Base-by-base conservation (phyloP, 2,329 filamentous ascomycete genomes). In the Pleoardoris graminearum region DNA sequence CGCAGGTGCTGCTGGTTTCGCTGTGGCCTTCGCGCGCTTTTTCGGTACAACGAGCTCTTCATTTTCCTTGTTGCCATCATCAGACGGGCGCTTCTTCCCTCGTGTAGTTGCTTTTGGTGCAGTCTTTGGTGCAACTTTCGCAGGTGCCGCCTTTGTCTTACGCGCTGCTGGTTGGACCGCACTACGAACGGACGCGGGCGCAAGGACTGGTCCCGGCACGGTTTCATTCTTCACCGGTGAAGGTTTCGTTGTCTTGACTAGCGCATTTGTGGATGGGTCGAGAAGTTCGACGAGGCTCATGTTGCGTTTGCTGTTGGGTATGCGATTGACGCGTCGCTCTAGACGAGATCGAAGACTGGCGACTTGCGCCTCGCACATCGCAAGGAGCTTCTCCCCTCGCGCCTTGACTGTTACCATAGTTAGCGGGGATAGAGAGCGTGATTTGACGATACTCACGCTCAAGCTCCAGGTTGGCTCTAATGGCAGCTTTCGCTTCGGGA, bases 291-390 rank as follows among this genome's bases (percentile, higher is more conserved):
- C 85, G 81, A 99, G 93, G 51, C 85, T 95, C 56, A 85, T 81
- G 67, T 88, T 89, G 54, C 93, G 86, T 58, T 96, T 77, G 14
- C 86, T 82, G 63, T 85, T 83, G 7, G 94, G 94, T 47, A 97
- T 94, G 48, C 94, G 87, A 70, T 97, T 96, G 72, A 97, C 83
- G 75, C 94, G 89, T 76, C 96, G 89, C 74, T 97, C 92, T 47
- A 99, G 87, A 55, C 93, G 87, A 54, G 91, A 87, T 55, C 89
- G 85, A 33, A 97, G 82, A 57, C 89, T 89, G 72, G 93, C 89
- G 19, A 91, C 89, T 74, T 96, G 92, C 8, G 95, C 82, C 53
- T 88, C 87, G 77, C 95, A 96, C 71, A 96, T 91, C 6, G 92
- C 88, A 65, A 92, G 85, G 55, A 97, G 80, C 73, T 93, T 91